Percentiles rank a stretch among this genome's conserved stretches.
Evolutionary conservation across 768 basidiomycete species (phyloP).

Genomic region (Macrolepiota albuminosa): DNA sequence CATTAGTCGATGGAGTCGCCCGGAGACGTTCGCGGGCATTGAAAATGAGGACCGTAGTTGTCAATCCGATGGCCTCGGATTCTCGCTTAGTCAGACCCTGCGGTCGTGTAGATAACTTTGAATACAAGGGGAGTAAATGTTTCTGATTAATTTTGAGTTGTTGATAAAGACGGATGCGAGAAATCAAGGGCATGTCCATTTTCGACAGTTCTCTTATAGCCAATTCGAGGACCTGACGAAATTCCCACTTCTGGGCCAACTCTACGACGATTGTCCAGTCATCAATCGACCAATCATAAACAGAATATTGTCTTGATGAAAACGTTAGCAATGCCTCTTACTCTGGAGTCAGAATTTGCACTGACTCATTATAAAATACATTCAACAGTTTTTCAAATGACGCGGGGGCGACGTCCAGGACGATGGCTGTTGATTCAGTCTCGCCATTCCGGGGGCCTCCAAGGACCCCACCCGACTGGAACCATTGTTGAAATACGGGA

Average conservation of each 20-base stretch:
- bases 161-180: conserved; percentile 46
- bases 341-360: conserved; percentile 5
- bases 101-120: conserved; percentile 43
- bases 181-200: background rate
- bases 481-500: conserved; percentile 31
- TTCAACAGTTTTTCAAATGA: conserved; percentile 46
- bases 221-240: conserved; percentile 35
- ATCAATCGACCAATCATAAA: conserved; percentile 42
- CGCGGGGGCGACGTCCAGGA: conserved; percentile 26
- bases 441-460: conserved; percentile 28
- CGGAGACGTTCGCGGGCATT: conserved; percentile 47
- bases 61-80: conserved; percentile 47
- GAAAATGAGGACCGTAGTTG: conserved; percentile 47
- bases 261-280: conserved; percentile 53
- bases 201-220: conserved; percentile 37
- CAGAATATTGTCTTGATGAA: conserved; percentile 42
- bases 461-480: conserved; percentile 21
- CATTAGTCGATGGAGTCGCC: conserved; percentile 23
- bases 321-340: background rate
- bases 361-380: conserved; percentile 53
- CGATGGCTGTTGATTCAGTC: conserved; percentile 34
- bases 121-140: conserved; percentile 49
- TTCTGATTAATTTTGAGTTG: conserved; percentile 39
- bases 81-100: conserved; percentile 49
- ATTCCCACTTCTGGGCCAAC: conserved; percentile 49